Conservation (phyloP, 129 eudicot genomes). For the Pulicaria dysenterica region DNA sequence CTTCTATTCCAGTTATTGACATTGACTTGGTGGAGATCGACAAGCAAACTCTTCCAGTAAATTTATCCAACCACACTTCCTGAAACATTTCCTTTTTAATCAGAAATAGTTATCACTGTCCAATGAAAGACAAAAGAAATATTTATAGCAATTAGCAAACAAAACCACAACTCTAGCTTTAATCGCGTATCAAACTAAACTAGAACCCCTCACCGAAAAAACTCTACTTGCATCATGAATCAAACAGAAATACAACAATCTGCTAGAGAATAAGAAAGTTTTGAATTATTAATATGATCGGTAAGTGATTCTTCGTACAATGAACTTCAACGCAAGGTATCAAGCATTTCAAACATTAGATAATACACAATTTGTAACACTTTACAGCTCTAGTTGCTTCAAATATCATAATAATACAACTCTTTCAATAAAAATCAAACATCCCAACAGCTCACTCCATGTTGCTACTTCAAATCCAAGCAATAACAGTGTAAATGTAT, state of each 20-base stretch:
- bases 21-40: conserved; percentile 68
- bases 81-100: conserved; percentile 36
- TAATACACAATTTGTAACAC: conserved; percentile 3
- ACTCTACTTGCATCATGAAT: not conserved
- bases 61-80: conserved; percentile 91
- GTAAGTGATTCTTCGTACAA: conserved; percentile 5
- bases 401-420: not conserved
- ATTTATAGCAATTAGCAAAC: not conserved
- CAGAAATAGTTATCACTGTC: not conserved
- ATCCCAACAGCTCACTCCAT: conserved; percentile 9
- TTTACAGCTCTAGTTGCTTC: not conserved
- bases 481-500: not conserved
- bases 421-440: not conserved
- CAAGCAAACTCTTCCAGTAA: conserved; percentile 76
- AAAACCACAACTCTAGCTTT: conserved; percentile 1
- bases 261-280: not conserved
- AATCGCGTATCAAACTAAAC: not conserved
- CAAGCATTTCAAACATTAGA: not conserved
- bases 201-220: not conserved
- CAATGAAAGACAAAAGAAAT: conserved; percentile 1
- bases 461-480: not conserved
- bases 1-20: conserved; percentile 88
- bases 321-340: conserved; percentile 2
- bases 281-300: not conserved
- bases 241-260: not conserved